Base-by-base conservation (phyloP, 257 asterid genomes). In the Ilex asprella region DNA sequence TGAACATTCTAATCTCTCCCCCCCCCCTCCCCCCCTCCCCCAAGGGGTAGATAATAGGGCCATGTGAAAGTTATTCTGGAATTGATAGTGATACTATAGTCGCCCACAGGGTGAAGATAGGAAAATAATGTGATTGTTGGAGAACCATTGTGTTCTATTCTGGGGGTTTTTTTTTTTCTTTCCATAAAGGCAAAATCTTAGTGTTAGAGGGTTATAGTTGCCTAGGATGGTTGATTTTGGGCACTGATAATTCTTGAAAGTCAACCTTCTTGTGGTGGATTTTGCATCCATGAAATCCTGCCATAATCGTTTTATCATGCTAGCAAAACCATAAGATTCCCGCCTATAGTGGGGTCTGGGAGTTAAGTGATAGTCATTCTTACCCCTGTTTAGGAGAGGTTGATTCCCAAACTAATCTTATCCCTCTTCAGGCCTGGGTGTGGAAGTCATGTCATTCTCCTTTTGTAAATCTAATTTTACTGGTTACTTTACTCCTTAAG, bases 1-100 rank as follows among this genome's bases (percentile, higher is more conserved):
- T 92, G 72, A 83, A 91, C 35, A 53, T 30, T 64, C 60, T 58
- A 63, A 54, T 56, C 61, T 67, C 70, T 41, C 27, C 41, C 66
- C 31, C 50, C 27, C 21, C 50, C 27, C 21, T 56, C 61, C 67
- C 70, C 50, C 29, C 41, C 66, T 31, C 27, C 27, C 27, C 27
- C 50, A n/a, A n/a, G 31, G 35, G 64, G 53, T 59, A 56, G 54
- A 51, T 35, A 35, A 35, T 35, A 35, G 7, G 41, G 41, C 7
- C 8, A 3, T 35, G 27, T 21, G 41, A 3, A 35, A 8, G 5
- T 35, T 35, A 35, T 35, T 35, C 8, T 4, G 41, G 41, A 35
- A 35, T 8, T 35, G 5, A 35, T 35, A 35, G 41, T 35, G 41
- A 3, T 3, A 35, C 8, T 35, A 8, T 4, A 35, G 41, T 3